Conservation (phyloP, 768 basidiomycete genomes). For the Rhodocollybia butyracea region DNA sequence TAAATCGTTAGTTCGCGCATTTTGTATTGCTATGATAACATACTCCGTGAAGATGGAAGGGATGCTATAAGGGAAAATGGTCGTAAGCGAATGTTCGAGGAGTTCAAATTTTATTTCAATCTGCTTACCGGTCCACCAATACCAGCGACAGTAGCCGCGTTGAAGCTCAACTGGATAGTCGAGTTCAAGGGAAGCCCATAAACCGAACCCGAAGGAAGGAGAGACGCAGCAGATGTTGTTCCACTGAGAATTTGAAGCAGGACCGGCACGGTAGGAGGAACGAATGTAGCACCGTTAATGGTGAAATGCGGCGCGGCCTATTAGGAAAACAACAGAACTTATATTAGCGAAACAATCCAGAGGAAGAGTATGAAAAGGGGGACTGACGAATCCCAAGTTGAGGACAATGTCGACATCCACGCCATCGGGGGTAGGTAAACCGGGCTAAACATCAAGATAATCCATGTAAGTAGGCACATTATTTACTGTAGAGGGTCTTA, state of each 20-base stretch:
- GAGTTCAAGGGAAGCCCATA: constrained; percentile 33
- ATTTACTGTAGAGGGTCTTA: not conserved
- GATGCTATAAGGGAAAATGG: no score
- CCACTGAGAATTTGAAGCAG: constrained; percentile 2
- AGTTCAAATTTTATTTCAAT: not conserved
- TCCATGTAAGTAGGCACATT: not conserved
- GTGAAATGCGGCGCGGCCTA: not conserved
- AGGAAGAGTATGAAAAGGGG: not conserved
- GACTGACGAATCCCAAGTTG: not conserved
- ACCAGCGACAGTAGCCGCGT: constrained; percentile 8
- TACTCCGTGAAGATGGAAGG: constrained; percentile 28
- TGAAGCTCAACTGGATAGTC: constrained; percentile 34
- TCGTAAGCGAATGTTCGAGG: no score
- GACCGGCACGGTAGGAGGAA: not conserved
- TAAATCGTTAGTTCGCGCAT: not conserved
- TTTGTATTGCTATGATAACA: not conserved
- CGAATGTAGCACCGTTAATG: not conserved
- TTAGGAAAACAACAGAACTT: not conserved
- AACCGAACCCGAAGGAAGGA: constrained; percentile 31
- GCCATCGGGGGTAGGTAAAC: not conserved
- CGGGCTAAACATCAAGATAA: not conserved
- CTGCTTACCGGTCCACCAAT: constrained; percentile 16
- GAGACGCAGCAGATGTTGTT: constrained; percentile 10
- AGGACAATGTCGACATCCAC: not conserved
- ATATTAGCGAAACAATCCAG: no score